Evolutionary conservation across 805 yeast species (phyloP).

Genomic region (Yamadazyma takamatsuzukensis): DNA sequence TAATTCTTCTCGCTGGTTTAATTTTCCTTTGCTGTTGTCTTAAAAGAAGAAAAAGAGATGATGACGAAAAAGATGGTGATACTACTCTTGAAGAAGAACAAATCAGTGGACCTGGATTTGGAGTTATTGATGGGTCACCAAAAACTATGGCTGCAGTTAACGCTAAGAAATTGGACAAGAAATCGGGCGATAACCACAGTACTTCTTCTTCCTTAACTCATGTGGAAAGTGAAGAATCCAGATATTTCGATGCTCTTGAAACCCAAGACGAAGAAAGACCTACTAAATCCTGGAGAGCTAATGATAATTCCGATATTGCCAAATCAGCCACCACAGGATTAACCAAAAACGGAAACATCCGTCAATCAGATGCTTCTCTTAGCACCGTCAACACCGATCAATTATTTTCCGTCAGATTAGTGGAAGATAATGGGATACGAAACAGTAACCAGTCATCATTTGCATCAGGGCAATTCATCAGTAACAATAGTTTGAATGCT

Average conservation of each 20-base stretch:
- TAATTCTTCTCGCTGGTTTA: slow-evolving; percentile 44
- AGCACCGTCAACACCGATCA: slow-evolving; percentile 87
- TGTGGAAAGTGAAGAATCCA: slow-evolving; percentile 34
- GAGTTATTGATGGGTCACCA: slow-evolving; percentile 20
- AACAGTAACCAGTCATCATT: slow-evolving; percentile 30
- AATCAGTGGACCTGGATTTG: slow-evolving; percentile 34
- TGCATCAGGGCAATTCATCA: slow-evolving; percentile 19
- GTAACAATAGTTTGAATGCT: slow-evolving; percentile 23
- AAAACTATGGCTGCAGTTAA: slow-evolving; percentile 10
- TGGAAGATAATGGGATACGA: slow-evolving; percentile 48
- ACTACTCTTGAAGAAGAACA: slow-evolving; percentile 16
- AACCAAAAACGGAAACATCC: slow-evolving; percentile 45
- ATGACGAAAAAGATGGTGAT: slow-evolving; percentile 14
- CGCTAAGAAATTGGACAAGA: slow-evolving; percentile 12
- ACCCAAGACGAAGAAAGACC: slow-evolving; percentile 29
- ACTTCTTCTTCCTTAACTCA: slow-evolving; percentile 52
- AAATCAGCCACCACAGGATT: slow-evolving; percentile 8
- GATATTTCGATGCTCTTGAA: slow-evolving; percentile 29
- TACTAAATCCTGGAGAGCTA: slow-evolving; percentile 41
- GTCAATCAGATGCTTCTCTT: slow-evolving; percentile 67
- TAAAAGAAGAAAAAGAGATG: slow-evolving; percentile 23
- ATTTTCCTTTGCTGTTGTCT: slow-evolving; percentile 54
- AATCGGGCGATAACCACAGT: slow-evolving; percentile 16
- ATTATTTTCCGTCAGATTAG: slow-evolving; percentile 72
- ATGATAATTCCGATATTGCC: slow-evolving; percentile 28